Conservation (phyloP, 495 filamentous ascomycete genomes). For the Penicillium turbatum region DNA sequence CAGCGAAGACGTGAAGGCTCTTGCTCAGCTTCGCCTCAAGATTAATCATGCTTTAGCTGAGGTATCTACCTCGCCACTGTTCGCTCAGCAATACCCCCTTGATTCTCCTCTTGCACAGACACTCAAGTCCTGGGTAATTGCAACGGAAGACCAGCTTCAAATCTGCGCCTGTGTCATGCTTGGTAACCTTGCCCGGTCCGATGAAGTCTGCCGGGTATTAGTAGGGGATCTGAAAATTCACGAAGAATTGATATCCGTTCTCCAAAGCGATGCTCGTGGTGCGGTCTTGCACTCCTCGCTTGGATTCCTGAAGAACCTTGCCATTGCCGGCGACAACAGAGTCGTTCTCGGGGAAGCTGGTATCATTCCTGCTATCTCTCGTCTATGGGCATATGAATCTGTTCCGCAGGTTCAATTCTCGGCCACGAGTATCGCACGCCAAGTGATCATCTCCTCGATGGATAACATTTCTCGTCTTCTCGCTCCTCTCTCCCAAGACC, state of each 20-base stretch:
- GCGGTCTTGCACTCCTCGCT: constrained; percentile 63
- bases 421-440: constrained; percentile 61
- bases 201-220: constrained; percentile 56
- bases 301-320: constrained; percentile 77
- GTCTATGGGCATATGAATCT: constrained; percentile 56
- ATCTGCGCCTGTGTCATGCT: constrained; percentile 72
- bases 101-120: constrained; percentile 46
- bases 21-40: constrained; percentile 51
- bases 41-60: constrained; percentile 60
- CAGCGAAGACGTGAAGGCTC: constrained; percentile 46
- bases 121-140: constrained; percentile 52
- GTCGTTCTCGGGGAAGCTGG: constrained; percentile 50
- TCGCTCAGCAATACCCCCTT: constrained; percentile 48
- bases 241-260: constrained; percentile 48
- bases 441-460: constrained; percentile 56
- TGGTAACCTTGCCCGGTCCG: constrained; percentile 72
- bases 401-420: constrained; percentile 68
- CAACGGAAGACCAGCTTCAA: constrained; percentile 54
- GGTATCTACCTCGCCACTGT: constrained; percentile 55
- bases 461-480: constrained; percentile 53
- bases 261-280: constrained; percentile 41
- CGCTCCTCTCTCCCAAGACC: constrained; percentile 33
- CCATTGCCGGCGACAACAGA: constrained; percentile 63
- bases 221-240: constrained; percentile 53
- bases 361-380: constrained; percentile 51